Conservation (phyloP, 805 yeast species). For the Cyberlindnera mrakii region DNA sequence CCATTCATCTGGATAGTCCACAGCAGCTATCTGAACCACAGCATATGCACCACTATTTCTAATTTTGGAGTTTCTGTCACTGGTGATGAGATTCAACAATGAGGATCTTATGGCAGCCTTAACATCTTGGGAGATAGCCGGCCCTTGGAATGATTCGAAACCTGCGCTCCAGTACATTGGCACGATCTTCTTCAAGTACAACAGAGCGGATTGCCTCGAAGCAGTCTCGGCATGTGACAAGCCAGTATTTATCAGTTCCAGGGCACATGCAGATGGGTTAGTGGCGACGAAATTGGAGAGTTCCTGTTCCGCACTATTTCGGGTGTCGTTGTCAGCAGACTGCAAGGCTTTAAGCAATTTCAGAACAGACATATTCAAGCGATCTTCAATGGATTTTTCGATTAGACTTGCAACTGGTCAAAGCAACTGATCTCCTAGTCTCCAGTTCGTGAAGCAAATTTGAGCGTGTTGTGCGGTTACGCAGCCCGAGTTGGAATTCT, state of each 20-base stretch:
- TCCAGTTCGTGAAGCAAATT: neutral
- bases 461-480: neutral
- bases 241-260: slow-evolving; percentile 38
- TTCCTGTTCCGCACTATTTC: slow-evolving; percentile 23
- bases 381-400: no score
- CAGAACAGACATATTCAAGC: neutral
- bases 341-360: slow-evolving; percentile 27
- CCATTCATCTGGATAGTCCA: slow-evolving; percentile 96
- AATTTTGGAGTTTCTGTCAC: slow-evolving; percentile 50
- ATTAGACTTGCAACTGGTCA: no score
- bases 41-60: slow-evolving; percentile 66
- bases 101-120: slow-evolving; percentile 46
- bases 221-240: slow-evolving; percentile 26
- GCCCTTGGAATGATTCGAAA: slow-evolving; percentile 67
- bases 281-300: slow-evolving; percentile 36
- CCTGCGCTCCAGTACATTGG: slow-evolving; percentile 81
- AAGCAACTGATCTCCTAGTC: no score
- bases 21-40: slow-evolving; percentile 77
- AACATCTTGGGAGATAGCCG: slow-evolving; percentile 46
- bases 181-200: slow-evolving; percentile 62
- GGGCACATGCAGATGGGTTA: slow-evolving; percentile 45
- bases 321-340: slow-evolving; percentile 33
- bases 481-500: neutral
- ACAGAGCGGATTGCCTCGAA: slow-evolving; percentile 55
- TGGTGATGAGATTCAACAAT: slow-evolving; percentile 40